Percentiles rank a stretch among this genome's conserved stretches.
phyloP scores from a whole-genome alignment of 1,139 yeast species.

The Blastobotrys illinoisensis region DNA sequence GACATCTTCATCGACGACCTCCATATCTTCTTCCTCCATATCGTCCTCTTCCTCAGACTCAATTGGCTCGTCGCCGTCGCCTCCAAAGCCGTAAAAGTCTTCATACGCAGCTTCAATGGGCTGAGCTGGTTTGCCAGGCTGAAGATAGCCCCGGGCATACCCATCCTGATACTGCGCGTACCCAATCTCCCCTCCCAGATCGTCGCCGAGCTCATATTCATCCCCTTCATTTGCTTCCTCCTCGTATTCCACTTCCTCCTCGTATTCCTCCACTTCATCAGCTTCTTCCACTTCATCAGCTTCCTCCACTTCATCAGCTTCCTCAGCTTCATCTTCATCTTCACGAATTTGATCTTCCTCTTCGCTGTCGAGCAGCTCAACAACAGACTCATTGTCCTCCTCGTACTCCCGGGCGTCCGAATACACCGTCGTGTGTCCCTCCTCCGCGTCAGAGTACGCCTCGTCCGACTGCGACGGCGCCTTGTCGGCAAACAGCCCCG shows the following conservation, averaged over 20 bases:
- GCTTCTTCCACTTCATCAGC: conserved; percentile 10
- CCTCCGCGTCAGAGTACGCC: conserved; percentile 7
- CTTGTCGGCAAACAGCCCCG: conserved; percentile 8
- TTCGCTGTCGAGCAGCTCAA: conserved; percentile 11
- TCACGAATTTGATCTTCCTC: conserved; percentile 15
- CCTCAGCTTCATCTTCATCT: conserved; percentile 5
- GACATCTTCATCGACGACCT: background rate
- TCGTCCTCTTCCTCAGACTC: background rate
- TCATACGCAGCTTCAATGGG: background rate
- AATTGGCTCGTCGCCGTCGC: background rate
- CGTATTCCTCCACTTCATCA: conserved; percentile 6
- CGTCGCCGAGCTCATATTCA: background rate
- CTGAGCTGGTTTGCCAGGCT: background rate
- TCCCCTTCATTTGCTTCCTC: conserved; percentile 7
- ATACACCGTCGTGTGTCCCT: conserved; percentile 7
- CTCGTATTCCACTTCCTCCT: conserved; percentile 23
- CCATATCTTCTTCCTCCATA: background rate
- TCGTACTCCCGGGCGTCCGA: conserved; percentile 13
- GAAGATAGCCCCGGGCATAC: background rate
- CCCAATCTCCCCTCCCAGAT: background rate
- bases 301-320: conserved; percentile 6
- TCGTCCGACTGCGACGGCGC: background rate
- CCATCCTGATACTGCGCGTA: background rate
- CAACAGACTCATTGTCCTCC: conserved; percentile 9
- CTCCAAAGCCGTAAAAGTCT: background rate